Evolutionary conservation across 2,329 filamentous ascomycete genomes (phyloP).

Genomic region (Aspergillus sp.): DNA sequence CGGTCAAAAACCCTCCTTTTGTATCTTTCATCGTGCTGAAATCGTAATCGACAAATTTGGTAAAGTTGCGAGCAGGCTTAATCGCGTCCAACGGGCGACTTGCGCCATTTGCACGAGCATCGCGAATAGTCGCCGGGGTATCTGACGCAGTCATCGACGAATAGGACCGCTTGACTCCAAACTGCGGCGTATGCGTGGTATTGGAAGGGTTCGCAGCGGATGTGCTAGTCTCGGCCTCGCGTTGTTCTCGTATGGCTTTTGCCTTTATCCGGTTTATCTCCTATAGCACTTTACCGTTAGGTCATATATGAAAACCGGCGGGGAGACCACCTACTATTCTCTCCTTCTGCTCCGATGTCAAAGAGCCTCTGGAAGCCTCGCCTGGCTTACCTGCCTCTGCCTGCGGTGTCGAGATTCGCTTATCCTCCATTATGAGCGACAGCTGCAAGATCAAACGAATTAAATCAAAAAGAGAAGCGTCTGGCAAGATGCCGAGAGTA

Average conservation of each 20-base stretch:
- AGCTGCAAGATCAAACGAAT: too few species aligned
- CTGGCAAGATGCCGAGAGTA: too few species aligned
- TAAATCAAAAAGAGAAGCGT: too few species aligned
- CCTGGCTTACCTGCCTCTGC: constrained; percentile 28
- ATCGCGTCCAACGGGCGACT: constrained; percentile 44
- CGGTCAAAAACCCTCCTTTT: constrained; percentile 88
- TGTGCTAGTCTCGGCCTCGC: constrained; percentile 53
- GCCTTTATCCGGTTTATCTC: constrained; percentile 82
- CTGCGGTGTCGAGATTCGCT: constrained; percentile 30
- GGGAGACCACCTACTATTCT: constrained; percentile 39
- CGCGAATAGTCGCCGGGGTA: constrained; percentile 55
- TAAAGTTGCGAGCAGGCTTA: constrained; percentile 75
- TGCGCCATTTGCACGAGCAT: constrained; percentile 48
- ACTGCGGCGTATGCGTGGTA: constrained; percentile 23
- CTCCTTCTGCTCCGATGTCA: constrained; percentile 55
- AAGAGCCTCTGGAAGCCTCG: constrained; percentile 38
- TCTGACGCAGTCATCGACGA: constrained; percentile 51
- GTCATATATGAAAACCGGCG: neutral
- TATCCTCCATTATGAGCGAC: constrained; percentile 7
- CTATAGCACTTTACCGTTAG: constrained; percentile 37
- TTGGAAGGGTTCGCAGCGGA: constrained; percentile 23
- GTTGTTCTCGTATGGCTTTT: constrained; percentile 72
- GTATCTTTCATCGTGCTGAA: constrained; percentile 98
- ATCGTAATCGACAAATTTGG: constrained; percentile 94
- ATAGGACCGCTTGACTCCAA: constrained; percentile 64